Conservation (phyloP, 805 yeast genomes). For the Teunomyces atbi region DNA sequence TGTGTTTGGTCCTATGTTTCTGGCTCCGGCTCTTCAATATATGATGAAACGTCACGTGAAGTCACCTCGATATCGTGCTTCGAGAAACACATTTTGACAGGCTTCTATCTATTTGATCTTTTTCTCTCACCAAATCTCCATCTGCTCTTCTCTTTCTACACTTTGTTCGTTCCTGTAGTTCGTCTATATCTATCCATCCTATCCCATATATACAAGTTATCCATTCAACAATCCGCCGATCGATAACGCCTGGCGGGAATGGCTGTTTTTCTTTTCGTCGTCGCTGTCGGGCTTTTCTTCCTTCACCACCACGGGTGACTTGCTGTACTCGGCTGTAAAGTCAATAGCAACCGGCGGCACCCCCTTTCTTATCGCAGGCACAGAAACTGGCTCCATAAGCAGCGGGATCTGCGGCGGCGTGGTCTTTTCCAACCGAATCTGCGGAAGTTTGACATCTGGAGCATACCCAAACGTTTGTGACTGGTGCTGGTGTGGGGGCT, state of each 20-base stretch:
- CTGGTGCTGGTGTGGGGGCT: conserved; percentile 3
- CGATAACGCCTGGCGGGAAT: conserved; percentile 27
- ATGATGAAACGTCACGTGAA: conserved; percentile 10
- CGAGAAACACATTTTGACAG: too few relatives aligned
- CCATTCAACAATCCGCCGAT: conserved; percentile 42
- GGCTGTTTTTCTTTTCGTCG: conserved; percentile 10
- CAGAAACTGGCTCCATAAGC: neutral
- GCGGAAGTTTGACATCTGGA: conserved; percentile 12
- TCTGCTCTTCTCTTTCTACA: too few relatives aligned
- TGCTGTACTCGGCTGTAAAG: conserved; percentile 20
- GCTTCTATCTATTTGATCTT: too few relatives aligned
- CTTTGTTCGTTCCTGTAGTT: too few relatives aligned
- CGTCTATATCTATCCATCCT: neutral
- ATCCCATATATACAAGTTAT: conserved; percentile 4
- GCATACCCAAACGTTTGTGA: neutral
- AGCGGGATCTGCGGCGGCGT: conserved; percentile 1
- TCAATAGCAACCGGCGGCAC: conserved; percentile 25
- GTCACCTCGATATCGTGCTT: too few relatives aligned
- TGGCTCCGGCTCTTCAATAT: neutral
- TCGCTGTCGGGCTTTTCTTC: conserved; percentile 10
- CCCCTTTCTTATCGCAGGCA: neutral
- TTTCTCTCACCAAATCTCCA: too few relatives aligned
- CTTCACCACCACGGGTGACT: neutral
- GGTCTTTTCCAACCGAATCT: conserved; percentile 5
- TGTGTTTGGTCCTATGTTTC: too few relatives aligned